Evolutionary conservation across 2,329 filamentous ascomycete genomes (phyloP).

Genomic region (Ophiostoma sp.): DNA sequence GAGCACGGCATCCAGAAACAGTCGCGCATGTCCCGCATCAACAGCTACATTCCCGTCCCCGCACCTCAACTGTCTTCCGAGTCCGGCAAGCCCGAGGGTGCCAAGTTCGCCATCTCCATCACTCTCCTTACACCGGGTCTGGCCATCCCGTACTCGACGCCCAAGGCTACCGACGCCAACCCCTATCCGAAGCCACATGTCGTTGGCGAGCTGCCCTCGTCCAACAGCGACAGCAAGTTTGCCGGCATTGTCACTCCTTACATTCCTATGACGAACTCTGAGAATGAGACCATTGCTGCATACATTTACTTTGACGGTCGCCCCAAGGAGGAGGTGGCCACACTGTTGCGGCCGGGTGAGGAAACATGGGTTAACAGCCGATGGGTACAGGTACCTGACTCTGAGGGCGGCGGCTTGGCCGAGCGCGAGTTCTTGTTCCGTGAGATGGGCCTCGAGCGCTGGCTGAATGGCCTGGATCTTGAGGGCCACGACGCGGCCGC

Average conservation of each 20-base stretch:
- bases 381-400: slow-evolving; percentile 91
- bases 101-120: slow-evolving; percentile 97
- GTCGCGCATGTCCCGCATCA: slow-evolving; percentile 86
- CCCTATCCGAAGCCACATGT: slow-evolving; percentile 75
- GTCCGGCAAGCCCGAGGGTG: slow-evolving; percentile 79
- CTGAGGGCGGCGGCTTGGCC: slow-evolving; percentile 88
- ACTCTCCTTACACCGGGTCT: slow-evolving; percentile 87
- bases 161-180: slow-evolving; percentile 73
- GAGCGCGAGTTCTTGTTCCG: slow-evolving; percentile 97
- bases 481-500: slow-evolving; percentile 88
- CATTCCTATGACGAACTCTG: slow-evolving; percentile 85
- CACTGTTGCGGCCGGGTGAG: slow-evolving; percentile 84
- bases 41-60: slow-evolving; percentile 94
- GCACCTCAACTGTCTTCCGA: slow-evolving; percentile 74
- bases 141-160: slow-evolving; percentile 88
- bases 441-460: slow-evolving; percentile 92
- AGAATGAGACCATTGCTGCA: slow-evolving; percentile 92
- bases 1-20: slow-evolving; percentile 96
- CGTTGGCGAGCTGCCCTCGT: slow-evolving; percentile 40
- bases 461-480: slow-evolving; percentile 95
- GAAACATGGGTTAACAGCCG: slow-evolving; percentile 99
- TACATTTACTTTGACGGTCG: slow-evolving; percentile 99
- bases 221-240: slow-evolving; percentile 47
- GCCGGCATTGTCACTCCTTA: slow-evolving; percentile 73
- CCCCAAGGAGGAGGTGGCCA: slow-evolving; percentile 94